A percentile compares a stretch with the other conserved stretches of the same genome.
phyloP scores from a whole-genome alignment of 257 asterid genomes.

The Osmanthus fragrans region DNA sequence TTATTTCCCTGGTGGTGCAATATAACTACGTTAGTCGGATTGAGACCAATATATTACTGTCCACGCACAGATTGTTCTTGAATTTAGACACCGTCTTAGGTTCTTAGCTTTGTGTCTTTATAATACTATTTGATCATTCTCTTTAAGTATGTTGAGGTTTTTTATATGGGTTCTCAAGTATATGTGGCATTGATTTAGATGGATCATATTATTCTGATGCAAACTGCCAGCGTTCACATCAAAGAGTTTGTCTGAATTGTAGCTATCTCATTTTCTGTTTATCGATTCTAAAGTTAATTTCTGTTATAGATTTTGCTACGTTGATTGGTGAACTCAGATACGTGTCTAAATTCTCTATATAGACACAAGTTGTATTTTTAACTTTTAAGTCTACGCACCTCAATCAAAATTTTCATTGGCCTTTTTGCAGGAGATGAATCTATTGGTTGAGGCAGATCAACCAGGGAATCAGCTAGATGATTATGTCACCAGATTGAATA shows the following conservation, averaged over 20 bases:
- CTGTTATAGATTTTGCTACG: background rate
- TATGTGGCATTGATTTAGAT: background rate
- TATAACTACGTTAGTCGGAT: background rate
- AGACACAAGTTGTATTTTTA: background rate
- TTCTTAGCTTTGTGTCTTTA: background rate
- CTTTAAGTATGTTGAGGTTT: background rate
- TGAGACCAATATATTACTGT: background rate
- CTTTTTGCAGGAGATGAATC: conserved; percentile 82
- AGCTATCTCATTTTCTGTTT: background rate
- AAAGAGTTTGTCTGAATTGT: background rate
- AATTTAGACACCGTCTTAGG: background rate
- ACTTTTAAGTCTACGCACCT: background rate
- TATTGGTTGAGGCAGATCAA: conserved; percentile 90
- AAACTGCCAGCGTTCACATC: background rate
- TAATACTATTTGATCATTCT: background rate
- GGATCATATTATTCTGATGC: background rate
- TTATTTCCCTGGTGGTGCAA: background rate
- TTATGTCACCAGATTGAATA: conserved; percentile 68
- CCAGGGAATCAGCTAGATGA: conserved; percentile 91
- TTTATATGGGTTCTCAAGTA: background rate
- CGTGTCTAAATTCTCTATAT: background rate
- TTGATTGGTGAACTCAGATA: background rate
- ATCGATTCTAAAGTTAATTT: background rate
- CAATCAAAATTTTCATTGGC: background rate
- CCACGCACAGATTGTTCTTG: background rate